Evolutionary conservation across 495 filamentous ascomycete genomes (phyloP).

Genomic region (Clohesyomyces aquaticus): DNA sequence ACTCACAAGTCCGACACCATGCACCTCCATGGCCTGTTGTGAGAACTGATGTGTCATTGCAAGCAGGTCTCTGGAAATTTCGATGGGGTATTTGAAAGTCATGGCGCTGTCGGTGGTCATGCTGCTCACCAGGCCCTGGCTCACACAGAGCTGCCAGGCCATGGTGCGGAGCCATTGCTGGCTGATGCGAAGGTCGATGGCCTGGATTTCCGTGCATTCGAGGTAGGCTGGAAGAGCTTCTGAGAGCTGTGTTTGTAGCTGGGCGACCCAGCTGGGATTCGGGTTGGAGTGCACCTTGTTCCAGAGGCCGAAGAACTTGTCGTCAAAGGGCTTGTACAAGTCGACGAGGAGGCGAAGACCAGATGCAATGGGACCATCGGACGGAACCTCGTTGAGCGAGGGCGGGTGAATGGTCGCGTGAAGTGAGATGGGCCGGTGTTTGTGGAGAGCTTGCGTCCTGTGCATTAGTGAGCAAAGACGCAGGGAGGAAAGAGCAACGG

Average conservation of each 20-base stretch:
- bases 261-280: conserved; percentile 60
- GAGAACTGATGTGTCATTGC: conserved; percentile 67
- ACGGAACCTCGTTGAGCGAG: conserved; percentile 55
- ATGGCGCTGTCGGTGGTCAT: conserved; percentile 59
- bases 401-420: conserved; percentile 68
- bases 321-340: conserved; percentile 74
- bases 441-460: conserved; percentile 77
- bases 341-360: conserved; percentile 68
- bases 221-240: conserved; percentile 66
- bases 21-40: conserved; percentile 69
- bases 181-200: conserved; percentile 69
- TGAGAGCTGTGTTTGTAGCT: conserved; percentile 67
- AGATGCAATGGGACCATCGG: conserved; percentile 50
- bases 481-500: not conserved
- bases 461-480: conserved; percentile 2
- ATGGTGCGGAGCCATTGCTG: conserved; percentile 86
- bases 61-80: conserved; percentile 69
- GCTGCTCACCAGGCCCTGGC: conserved; percentile 59
- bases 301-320: conserved; percentile 70
- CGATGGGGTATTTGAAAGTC: conserved; percentile 71
- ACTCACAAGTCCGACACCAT: conserved; percentile 71
- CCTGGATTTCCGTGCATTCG: conserved; percentile 67
- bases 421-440: conserved; percentile 71
- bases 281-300: conserved; percentile 67
- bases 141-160: conserved; percentile 70